Percentiles rank a stretch among this genome's conserved stretches.
Evolutionary conservation across 805 yeast genomes (phyloP).

Genomic region (Yarrowia alimentaria): DNA sequence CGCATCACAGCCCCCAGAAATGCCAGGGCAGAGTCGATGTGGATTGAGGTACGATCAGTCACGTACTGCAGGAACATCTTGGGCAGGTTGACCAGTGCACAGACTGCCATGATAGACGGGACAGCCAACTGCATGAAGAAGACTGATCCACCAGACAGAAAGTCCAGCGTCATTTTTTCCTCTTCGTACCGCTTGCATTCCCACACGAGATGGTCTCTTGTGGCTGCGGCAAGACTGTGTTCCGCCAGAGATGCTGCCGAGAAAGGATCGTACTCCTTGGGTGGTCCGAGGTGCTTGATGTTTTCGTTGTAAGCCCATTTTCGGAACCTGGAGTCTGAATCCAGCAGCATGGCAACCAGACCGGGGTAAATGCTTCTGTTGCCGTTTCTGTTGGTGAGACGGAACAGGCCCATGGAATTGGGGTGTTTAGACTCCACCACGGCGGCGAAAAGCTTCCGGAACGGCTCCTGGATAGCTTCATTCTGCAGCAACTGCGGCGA

Average conservation of each 20-base stretch:
- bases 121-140: conserved; percentile 12
- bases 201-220: neutral
- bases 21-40: conserved; percentile 9
- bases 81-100: conserved; percentile 11
- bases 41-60: neutral
- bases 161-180: conserved; percentile 6
- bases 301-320: conserved; percentile 16
- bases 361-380: conserved; percentile 3
- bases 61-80: conserved; percentile 5
- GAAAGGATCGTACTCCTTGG: too few species aligned
- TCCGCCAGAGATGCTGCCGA: conserved; percentile 12
- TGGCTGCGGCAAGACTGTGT: neutral
- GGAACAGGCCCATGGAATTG: conserved; percentile 1
- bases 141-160: conserved; percentile 7
- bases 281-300: conserved; percentile 12
- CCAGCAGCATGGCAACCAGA: conserved; percentile 7
- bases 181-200: conserved; percentile 15
- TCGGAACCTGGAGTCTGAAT: neutral
- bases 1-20: conserved; percentile 15
- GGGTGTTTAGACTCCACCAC: conserved; percentile 5
- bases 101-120: conserved; percentile 6
- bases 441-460: conserved; percentile 1
- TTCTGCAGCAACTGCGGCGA: conserved; percentile 4
- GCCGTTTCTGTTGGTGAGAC: neutral
- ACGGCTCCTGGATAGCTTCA: neutral